Percentiles rank a stretch among this genome's conserved stretches.
Evolutionary conservation across 2,329 filamentous ascomycete genomes (phyloP).

Genomic region (Penicillium frequentans): DNA sequence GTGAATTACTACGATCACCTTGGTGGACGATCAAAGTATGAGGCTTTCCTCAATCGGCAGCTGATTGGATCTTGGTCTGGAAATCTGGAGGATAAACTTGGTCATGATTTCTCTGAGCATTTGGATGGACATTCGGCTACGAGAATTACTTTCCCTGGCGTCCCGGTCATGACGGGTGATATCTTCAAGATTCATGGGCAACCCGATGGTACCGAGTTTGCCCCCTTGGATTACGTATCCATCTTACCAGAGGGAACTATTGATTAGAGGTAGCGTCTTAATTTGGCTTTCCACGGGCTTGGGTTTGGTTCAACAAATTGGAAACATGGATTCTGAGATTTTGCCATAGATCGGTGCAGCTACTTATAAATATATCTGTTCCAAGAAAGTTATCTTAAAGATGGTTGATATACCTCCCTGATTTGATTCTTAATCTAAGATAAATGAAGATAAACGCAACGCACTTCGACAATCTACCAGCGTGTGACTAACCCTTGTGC

Average conservation of each 20-base stretch:
- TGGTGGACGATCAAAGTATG: constrained; percentile 58
- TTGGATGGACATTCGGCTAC: constrained; percentile 67
- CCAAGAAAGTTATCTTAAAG: no score
- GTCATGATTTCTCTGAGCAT: constrained; percentile 58
- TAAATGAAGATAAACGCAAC: no score
- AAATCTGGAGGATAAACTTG: constrained; percentile 59
- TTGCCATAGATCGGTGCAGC: no score
- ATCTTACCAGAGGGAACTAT: constrained; percentile 60
- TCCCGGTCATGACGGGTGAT: constrained; percentile 54
- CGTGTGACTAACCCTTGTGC: no score
- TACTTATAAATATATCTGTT: no score
- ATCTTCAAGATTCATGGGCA: constrained; percentile 56
- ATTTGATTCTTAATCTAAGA: no score
- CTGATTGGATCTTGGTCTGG: constrained; percentile 60
- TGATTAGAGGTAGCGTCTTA: constrained; percentile 42
- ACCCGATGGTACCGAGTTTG: constrained; percentile 62
- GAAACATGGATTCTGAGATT: no score
- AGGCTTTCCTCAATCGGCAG: constrained; percentile 55
- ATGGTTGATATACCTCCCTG: no score
- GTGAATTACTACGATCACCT: constrained; percentile 67
- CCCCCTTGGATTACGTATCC: constrained; percentile 67
- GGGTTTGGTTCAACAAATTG: no score
- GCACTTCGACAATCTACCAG: no score
- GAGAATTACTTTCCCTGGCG: constrained; percentile 57
- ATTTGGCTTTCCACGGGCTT: no score